Evolutionary conservation across 2,329 filamentous ascomycete genomes (phyloP).

Genomic region (Orbilia blumenaviensis): DNA sequence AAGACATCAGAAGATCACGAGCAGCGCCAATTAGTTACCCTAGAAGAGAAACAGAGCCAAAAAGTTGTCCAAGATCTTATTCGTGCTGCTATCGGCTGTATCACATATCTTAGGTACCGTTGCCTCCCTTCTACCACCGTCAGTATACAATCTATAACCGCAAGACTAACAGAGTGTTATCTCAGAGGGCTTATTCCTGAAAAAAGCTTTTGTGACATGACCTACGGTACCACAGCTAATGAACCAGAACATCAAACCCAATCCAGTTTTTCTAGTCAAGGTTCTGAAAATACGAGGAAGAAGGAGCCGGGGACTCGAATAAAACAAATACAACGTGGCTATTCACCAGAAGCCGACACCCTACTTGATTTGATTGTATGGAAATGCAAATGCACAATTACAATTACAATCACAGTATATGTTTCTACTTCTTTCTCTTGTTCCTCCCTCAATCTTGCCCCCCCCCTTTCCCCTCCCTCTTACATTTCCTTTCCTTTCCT

Average conservation of each 20-base stretch:
- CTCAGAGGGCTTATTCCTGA: constrained; percentile 58
- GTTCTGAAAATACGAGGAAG: constrained; percentile 23
- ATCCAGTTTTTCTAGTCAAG: constrained; percentile 3
- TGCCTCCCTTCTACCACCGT: background rate
- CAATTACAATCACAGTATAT: too few relatives aligned
- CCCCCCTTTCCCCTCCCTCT: too few relatives aligned
- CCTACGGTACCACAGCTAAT: constrained; percentile 53
- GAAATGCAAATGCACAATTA: too few relatives aligned
- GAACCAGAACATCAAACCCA: constrained; percentile 41
- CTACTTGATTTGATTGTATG: constrained; percentile 57
- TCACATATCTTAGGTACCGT: constrained; percentile 57
- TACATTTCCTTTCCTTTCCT: too few relatives aligned
- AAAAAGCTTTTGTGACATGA: constrained; percentile 57
- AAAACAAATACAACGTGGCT: constrained; percentile 56
- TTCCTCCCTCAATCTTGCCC: too few relatives aligned
- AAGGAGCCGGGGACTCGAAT: constrained; percentile 55
- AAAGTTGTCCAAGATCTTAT: constrained; percentile 57
- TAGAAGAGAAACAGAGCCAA: constrained; percentile 57
- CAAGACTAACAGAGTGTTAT: background rate
- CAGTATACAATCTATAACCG: too few relatives aligned
- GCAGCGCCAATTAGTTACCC: background rate
- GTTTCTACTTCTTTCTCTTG: background rate
- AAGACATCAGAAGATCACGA: background rate
- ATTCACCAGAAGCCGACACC: constrained; percentile 56
- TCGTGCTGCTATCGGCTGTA: constrained; percentile 57